Percentiles rank a stretch among this genome's conserved stretches.
Conservation (phyloP, 371 early-diverging fungal species). For the Apophysomyces ossiformis region DNA sequence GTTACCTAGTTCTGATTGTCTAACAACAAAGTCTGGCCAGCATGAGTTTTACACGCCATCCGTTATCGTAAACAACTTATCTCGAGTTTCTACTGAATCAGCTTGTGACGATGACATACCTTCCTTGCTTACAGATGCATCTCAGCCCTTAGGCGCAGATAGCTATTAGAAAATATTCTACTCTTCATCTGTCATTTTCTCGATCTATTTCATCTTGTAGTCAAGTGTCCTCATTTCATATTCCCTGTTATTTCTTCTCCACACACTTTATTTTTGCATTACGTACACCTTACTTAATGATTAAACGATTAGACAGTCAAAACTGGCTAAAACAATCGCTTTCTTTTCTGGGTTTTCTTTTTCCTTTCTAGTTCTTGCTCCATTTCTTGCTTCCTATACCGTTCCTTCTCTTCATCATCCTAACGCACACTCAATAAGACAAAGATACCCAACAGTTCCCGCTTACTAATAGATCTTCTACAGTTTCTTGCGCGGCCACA, state of each 20-base stretch:
- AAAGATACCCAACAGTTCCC: neutral
- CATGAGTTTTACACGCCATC: slow-evolving; percentile 47
- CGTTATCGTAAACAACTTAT: slow-evolving; percentile 3
- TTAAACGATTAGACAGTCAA: neutral
- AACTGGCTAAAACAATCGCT: neutral
- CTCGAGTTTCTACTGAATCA: slow-evolving; percentile 1
- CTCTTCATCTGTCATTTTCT: neutral
- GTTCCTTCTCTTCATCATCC: neutral
- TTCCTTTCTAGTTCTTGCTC: slow-evolving; percentile 1
- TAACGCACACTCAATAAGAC: neutral
- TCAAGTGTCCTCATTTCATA: too few relatives aligned
- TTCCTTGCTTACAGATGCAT: slow-evolving; percentile 20
- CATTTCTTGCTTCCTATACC: neutral
- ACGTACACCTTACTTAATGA: neutral
- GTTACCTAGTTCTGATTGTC: slow-evolving; percentile 38
- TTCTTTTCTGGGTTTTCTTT: neutral
- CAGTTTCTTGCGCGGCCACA: neutral
- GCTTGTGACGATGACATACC: slow-evolving; percentile 20
- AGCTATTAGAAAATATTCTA: neutral
- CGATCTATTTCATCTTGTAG: too few relatives aligned
- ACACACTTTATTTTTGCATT: neutral
- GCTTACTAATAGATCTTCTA: neutral
- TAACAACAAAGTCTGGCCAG: slow-evolving; percentile 30
- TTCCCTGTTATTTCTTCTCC: neutral
- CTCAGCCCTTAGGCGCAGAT: neutral